These are phyloP conservation scores for Tetraselmis chui DNA, from an alignment of 139 green algal genomes.

Conservation along the genomic window DNA sequence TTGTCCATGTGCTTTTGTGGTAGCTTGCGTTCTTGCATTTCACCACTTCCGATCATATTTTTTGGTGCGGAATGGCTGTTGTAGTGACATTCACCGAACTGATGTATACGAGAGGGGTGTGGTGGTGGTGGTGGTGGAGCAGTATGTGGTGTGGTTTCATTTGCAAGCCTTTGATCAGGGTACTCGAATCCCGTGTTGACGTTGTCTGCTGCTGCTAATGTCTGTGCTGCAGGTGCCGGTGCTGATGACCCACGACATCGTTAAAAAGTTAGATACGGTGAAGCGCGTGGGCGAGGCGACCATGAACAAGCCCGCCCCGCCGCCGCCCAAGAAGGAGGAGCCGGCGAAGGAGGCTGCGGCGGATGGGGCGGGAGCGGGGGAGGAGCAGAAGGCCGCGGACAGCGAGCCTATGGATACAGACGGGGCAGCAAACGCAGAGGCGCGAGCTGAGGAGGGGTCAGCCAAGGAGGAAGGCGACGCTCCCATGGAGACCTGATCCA, in stretches of 20 bases:
- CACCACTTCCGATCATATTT: no score
- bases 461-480: no score
- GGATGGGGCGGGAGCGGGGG: no score
- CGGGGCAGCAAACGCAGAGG: neutral
- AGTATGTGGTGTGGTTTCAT: no score
- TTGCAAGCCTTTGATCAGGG: no score
- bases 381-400: neutral
- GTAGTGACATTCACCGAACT: no score
- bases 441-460: neutral
- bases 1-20: no score
- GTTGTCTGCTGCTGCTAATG: no score
- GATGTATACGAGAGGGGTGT: slow-evolving; percentile 33
- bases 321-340: slow-evolving; percentile 39
- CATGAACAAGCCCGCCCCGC: slow-evolving; percentile 68
- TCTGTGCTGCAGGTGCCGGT: slow-evolving; percentile 35
- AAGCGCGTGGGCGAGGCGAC: slow-evolving; percentile 74
- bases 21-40: no score
- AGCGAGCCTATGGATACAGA: neutral
- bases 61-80: no score
- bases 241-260: slow-evolving; percentile 72
- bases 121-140: slow-evolving; percentile 26
- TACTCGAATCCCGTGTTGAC: no score
- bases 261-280: slow-evolving; percentile 83
- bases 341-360: slow-evolving; percentile 14
- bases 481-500: neutral